These are phyloP conservation scores for Basipetospora sp. DNA, from an alignment of 2,329 filamentous ascomycete genomes.

Conservation along the genomic window DNA sequence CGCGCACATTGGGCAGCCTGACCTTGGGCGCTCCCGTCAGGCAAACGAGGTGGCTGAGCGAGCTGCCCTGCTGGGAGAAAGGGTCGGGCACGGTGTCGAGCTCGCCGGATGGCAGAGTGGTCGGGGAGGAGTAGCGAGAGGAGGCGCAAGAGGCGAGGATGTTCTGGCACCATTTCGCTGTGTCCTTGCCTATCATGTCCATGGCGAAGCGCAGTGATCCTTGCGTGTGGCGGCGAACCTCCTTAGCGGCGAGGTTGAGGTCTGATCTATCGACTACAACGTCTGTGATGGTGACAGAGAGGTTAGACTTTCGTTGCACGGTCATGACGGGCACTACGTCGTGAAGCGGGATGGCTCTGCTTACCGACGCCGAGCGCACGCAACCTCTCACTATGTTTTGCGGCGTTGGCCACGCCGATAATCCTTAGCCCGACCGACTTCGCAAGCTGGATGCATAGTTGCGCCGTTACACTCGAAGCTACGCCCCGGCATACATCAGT, in stretches of 20 bases:
- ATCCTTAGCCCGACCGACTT: conserved; percentile 50
- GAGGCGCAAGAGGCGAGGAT: conserved; percentile 2
- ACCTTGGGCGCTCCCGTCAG: conserved; percentile 52
- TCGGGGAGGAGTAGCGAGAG: conserved; percentile 11
- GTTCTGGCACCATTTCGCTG: conserved; percentile 26
- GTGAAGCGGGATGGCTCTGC: conserved; percentile 25
- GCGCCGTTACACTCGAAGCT: conserved; percentile 35
- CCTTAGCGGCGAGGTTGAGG: conserved; percentile 46
- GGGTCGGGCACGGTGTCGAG: not conserved
- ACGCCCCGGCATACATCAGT: not conserved
- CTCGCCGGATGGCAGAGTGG: not conserved
- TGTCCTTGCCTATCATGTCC: conserved; percentile 53
- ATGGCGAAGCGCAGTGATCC: conserved; percentile 50
- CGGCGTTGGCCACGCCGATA: conserved; percentile 50
- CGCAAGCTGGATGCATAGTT: conserved; percentile 52
- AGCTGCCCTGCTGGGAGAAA: not conserved
- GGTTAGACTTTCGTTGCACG: conserved; percentile 13
- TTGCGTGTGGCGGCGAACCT: conserved; percentile 45
- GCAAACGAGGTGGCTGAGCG: conserved; percentile 44
- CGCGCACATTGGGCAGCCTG: conserved; percentile 26
- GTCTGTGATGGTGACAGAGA: too few species aligned
- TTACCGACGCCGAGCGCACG: conserved; percentile 4
- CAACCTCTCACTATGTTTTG: conserved; percentile 39
- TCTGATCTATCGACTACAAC: conserved; percentile 56
- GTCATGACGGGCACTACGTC: too few species aligned